These are phyloP conservation scores for Mitragyna speciosa DNA, from an alignment of 257 asterid species.

Conservation along the genomic window DNA sequence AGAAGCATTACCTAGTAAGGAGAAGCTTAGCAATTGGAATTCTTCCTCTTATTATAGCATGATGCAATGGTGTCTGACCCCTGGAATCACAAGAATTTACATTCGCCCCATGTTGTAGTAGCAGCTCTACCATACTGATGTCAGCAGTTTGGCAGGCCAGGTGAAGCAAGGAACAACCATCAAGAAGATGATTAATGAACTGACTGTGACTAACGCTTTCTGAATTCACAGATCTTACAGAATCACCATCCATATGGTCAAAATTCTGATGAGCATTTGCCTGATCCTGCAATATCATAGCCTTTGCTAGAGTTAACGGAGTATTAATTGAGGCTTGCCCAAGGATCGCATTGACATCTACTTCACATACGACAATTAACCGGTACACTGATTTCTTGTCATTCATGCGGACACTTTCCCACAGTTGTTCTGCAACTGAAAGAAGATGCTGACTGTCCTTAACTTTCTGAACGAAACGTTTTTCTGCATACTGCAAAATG, in stretches of 20 bases:
- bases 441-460: conserved; percentile 47
- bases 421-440: conserved; percentile 61
- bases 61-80: conserved; percentile 75
- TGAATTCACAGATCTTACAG: conserved; percentile 37
- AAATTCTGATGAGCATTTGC: conserved; percentile 33
- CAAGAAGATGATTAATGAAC: conserved; percentile 30
- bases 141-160: conserved; percentile 90
- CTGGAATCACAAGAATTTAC: conserved; percentile 70
- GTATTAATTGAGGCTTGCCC: conserved; percentile 48
- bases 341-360: conserved; percentile 67
- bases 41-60: conserved; percentile 65
- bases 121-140: conserved; percentile 93
- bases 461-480: conserved; percentile 66
- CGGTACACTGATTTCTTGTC: conserved; percentile 78
- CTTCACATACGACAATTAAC: conserved; percentile 72
- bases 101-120: conserved; percentile 87
- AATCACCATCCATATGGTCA: conserved; percentile 37
- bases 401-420: conserved; percentile 87
- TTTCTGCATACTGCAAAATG: conserved; percentile 76
- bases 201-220: conserved; percentile 39
- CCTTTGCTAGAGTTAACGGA: conserved; percentile 87
- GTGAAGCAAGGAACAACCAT: conserved; percentile 83
- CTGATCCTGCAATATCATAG: conserved; percentile 79
- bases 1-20: conserved; percentile 59
- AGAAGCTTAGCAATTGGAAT: conserved; percentile 69